Base-by-base conservation (phyloP, 352 stramenopile species). In the Phytopythium boreale region DNA sequence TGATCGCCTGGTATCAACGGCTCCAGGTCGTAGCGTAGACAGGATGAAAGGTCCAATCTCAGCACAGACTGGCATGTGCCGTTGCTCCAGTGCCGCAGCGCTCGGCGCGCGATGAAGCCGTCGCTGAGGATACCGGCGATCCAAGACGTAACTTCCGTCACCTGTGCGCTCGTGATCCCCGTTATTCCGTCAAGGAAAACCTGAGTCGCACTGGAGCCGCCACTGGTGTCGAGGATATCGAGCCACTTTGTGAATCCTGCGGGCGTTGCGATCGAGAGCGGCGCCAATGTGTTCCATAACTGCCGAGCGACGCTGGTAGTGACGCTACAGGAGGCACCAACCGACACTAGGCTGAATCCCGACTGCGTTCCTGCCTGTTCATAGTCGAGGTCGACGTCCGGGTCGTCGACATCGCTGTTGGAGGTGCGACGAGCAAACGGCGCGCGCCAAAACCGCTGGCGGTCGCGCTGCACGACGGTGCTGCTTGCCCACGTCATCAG, bases 401-500 rank as follows among this genome's bases (percentile, higher is more conserved):
- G 77, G 36, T 93, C 82, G 19, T 63, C 72, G 10, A 79, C 46
- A 31, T 83, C 76, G 29, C 74, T 80, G 20, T 80, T 71, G 0
- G 51, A 39, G 0, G 75, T 89, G 27, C 84, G 80, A 55, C 72
- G 72, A 0, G 56, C 59, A 47, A 77, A 90, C 1, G 70, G 64
- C 24, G 84, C 72, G 1, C 79, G 70, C 84, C 84, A 90, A 66
- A 82, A 90, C 17, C 82, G 66, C 47, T 89, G 77, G 4, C 82
- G 73, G 49, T 93, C 84, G 4, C 82, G 80, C 43, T 79, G 68
- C 0, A 77, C 51, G 20, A 88, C 70, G 6, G 51, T 50, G n/a
- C 68, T 79, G 47, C 74, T 59, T 0, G 80, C 70, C 82, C 84
- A 93, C 0, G 62, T 50, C 19, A 91, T 65, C 1, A 93, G 65